Evolutionary conservation across 1,139 yeast genomes (phyloP), one percentile per base, ranked within the genome.

Genomic region (Meyerozyma smithsonii): DNA sequence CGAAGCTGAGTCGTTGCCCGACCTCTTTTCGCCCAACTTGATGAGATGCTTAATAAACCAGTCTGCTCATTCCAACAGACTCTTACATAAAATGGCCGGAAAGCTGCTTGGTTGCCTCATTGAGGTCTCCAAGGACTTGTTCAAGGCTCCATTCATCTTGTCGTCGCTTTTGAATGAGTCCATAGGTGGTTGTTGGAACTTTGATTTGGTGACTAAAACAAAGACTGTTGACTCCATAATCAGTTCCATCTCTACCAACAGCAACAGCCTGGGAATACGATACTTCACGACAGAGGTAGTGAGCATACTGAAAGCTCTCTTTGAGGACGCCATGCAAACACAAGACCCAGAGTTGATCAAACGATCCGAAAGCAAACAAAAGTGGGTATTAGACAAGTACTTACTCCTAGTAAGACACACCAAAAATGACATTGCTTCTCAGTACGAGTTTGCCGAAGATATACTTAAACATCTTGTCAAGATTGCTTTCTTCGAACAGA

Each of bases 41-140:
- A 59, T 85, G 65, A 73, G 95, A 52, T 76, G 87, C 15, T 62
- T 90, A 37, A 80, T 87, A 45, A 86, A 88, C 57, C 97, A 90
- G 55, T 67, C 86, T 3, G 69, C 87, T 1, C 84, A 85, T 44
- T 55, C 72, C 8, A 81, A 79, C 43, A 71, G 96, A 42, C 60
- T 80, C 46, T 68, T 90, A 41, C 74, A 86, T 61, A 84, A 80
- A 46, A 70, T 84, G 25, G 82, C 96, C 0, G 72, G 72, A 40
- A 71, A 66, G 43, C 71, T 77, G 0, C 61, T 84, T 42, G 56
- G 63, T 10, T 46, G 58, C 6, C 64, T 87, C 14, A 61, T 71
- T 2, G 63, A 63, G 1, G 64, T 56, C 4, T 59, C 74, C 10
- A 50, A 55, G n/a, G 56, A 69, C 34, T 52, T 57, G 20, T 52